Evolutionary conservation across 805 yeast species (phyloP).

Genomic region (Sugiyamaella qingdaonensis): DNA sequence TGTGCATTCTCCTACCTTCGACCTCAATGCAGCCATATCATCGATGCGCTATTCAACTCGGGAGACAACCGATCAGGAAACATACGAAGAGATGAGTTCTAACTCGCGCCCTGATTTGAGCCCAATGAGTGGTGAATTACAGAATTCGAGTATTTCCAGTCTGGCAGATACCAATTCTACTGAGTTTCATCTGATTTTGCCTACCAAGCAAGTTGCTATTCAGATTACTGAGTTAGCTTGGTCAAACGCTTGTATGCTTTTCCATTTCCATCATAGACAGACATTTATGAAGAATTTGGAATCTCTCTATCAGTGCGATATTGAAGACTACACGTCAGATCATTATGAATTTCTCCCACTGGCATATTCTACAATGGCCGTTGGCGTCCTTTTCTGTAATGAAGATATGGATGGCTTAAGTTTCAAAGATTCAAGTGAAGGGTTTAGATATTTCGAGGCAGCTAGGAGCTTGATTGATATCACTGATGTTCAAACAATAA

Average conservation of each 20-base stretch:
- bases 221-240: constrained; percentile 70
- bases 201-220: constrained; percentile 68
- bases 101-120: not conserved
- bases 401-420: constrained; percentile 44
- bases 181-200: constrained; percentile 64
- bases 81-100: not conserved
- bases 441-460: constrained; percentile 71
- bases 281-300: constrained; percentile 70
- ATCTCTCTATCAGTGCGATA: constrained; percentile 69
- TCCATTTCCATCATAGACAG: constrained; percentile 82
- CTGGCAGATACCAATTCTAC: not conserved
- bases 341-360: constrained; percentile 74
- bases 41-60: not conserved
- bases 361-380: constrained; percentile 77
- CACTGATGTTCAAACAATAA: constrained; percentile 78
- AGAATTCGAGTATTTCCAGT: constrained; percentile 13
- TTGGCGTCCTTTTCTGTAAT: constrained; percentile 67
- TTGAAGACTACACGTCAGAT: constrained; percentile 63
- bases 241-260: constrained; percentile 79
- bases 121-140: not conserved
- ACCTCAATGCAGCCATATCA: constrained; percentile 19
- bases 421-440: constrained; percentile 45
- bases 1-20: constrained; percentile 31
- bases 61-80: not conserved
- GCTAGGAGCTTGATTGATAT: constrained; percentile 76